These are phyloP conservation scores for Suhomyces maxii DNA, from an alignment of 1,139 yeast species.

Conservation along the genomic window DNA sequence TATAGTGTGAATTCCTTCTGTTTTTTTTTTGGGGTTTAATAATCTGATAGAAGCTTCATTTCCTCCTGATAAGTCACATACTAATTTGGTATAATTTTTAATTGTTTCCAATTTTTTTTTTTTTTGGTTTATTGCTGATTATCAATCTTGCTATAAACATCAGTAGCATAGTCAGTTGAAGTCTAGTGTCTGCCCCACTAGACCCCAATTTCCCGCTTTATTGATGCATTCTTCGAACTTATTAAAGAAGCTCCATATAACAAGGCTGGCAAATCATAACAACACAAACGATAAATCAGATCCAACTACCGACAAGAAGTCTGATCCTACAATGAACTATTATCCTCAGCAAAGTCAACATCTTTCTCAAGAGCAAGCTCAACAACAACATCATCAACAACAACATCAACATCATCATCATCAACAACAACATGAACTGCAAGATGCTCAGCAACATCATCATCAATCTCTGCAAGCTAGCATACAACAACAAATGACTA, in stretches of 20 bases:
- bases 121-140: not conserved
- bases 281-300: constrained; percentile 1
- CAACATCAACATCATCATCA: constrained; percentile 9
- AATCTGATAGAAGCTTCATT: too few relatives aligned
- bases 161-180: not conserved
- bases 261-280: constrained; percentile 17
- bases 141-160: not conserved
- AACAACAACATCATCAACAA: constrained; percentile 10
- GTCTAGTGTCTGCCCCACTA: not conserved
- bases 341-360: constrained; percentile 10
- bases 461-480: constrained; percentile 9
- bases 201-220: not conserved
- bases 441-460: constrained; percentile 5
- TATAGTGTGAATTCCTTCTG: not conserved
- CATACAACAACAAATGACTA: constrained; percentile 12
- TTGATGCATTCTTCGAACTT: constrained; percentile 24
- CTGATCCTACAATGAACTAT: constrained; percentile 12
- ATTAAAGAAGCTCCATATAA: constrained; percentile 26
- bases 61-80: not conserved
- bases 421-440: constrained; percentile 6
- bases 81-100: not conserved
- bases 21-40: too few relatives aligned
- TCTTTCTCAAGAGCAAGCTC: constrained; percentile 9
- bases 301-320: constrained; percentile 1
- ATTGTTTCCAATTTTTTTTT: too few relatives aligned